Base-by-base conservation (phyloP, 2,329 filamentous ascomycete genomes). In the Fusarium staphyleae region DNA sequence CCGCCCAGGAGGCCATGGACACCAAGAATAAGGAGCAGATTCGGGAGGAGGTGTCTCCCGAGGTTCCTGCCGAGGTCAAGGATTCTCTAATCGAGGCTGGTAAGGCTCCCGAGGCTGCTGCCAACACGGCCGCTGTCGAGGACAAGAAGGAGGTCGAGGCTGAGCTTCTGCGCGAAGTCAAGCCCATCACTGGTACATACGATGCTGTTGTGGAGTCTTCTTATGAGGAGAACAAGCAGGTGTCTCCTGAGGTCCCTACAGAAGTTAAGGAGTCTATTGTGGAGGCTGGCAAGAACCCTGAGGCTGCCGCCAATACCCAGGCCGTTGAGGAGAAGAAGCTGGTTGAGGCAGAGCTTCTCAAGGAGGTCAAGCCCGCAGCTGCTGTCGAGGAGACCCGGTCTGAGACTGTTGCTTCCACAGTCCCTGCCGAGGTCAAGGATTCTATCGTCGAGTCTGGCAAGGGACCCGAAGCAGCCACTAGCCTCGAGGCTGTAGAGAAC, bases 121-220 rank as follows among this genome's bases (percentile, higher is more conserved):
- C 83, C 48, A 88, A 86, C 72, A 77, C 84, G 2, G 80, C 81
- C 48, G 88, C 87, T 14, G 89, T 95, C 6, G 76, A 82, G 57
- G 89, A 93, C 65, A 95, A 95, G 83, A 85, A 84, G 71, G 81
- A 78, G 9, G 80, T 92, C 5, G 91, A 96, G 77, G 73, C 83
- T 19, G 88, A 96, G 75, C 79, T 96, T 8, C 77, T 92, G 40
- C 80, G 84, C 60, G 83, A 89, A 71, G 80, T 87, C 56, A 78
- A 81, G 71, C 69, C 70, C 46, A 35, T 56, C 24, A 60, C 64
- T 8, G 59, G 55, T 26, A 62, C 47, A 32, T 62, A 62, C 12
- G 59, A 62, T 29, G 59, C 52, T n/a, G 59, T 60, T 12, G 51
- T 62, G 10, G 52, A 52, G n/a, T 55, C 63, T 19, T n/a, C 57